phyloP scores from a whole-genome alignment of 129 eudicot species.

The Flaveria linearis region DNA sequence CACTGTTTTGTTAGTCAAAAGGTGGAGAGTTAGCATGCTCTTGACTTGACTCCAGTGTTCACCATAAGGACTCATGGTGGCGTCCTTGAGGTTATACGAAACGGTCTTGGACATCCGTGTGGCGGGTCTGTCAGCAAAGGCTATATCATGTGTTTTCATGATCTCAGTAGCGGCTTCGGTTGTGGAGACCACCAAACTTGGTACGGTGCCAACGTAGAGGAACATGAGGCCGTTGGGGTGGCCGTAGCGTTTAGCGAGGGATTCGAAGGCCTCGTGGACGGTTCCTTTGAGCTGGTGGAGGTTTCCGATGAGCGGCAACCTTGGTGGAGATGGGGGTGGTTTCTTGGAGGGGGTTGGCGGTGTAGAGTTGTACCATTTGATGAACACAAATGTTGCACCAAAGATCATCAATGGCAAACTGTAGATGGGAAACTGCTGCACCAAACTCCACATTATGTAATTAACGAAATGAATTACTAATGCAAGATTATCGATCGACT shows the following conservation, averaged over 20 bases:
- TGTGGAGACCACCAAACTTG: constrained; percentile 42
- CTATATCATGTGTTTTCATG: constrained; percentile 50
- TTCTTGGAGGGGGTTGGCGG: background rate
- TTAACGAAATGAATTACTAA: too few relatives aligned
- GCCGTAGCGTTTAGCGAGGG: constrained; percentile 39
- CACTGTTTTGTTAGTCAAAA: constrained; percentile 45
- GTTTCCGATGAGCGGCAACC: constrained; percentile 50
- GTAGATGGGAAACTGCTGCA: background rate
- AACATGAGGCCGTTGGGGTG: constrained; percentile 32
- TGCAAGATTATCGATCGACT: too few relatives aligned
- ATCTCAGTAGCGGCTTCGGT: constrained; percentile 46
- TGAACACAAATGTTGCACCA: background rate
- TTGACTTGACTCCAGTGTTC: constrained; percentile 56
- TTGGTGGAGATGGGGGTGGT: constrained; percentile 52
- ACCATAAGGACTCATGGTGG: constrained; percentile 48
- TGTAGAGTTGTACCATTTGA: constrained; percentile 4
- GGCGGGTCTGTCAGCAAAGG: constrained; percentile 44
- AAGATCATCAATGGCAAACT: background rate
- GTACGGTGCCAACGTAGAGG: constrained; percentile 42
- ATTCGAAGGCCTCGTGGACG: constrained; percentile 40
- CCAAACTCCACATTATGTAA: background rate
- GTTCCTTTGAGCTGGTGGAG: constrained; percentile 43
- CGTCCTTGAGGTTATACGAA: constrained; percentile 37
- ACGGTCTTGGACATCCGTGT: constrained; percentile 26
- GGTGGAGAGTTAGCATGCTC: constrained; percentile 47